Evolutionary conservation across 2,329 filamentous ascomycete genomes (phyloP), one percentile per base, ranked within the genome.

Genomic region (Celoporthe dispersa): DNA sequence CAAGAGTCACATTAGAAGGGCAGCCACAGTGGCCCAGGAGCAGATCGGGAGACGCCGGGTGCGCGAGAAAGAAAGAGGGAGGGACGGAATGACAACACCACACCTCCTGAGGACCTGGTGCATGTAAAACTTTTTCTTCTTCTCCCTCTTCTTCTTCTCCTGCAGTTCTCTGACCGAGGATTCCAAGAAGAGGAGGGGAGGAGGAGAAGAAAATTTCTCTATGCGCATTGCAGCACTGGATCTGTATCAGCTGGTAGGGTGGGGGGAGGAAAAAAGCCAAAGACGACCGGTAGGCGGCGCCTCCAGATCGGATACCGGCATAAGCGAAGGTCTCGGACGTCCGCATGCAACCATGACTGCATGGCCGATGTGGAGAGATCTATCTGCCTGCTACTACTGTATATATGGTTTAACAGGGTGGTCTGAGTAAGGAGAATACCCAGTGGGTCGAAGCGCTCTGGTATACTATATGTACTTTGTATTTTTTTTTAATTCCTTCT

Each of bases 281-380:
- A 64, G 11, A 1, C 16, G 55, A 59, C 57, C n/a, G 31, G 57
- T 33, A 37, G 31, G 33, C 57, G 57, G 31, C 57, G 57, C 25
- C 22, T 60, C 31, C 57, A 60, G 57, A 60, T 33, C 57, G 57
- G 57, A 60, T 22, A 60, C 16, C 57, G 22, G 57, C 57, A 60
- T 60, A 60, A 60, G 57, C 33, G 33, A 60, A 60, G 57, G 57
- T 60, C 57, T 60, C 57, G 57, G 57, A 33, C 7, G 22, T 37
- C 57, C 31, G 28, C 57, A 60, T 60, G 57, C 57, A 60, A 22
- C 44, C 33, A 4, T n/a, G 57, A 33, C 31, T 33, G 57, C 57
- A 22, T 35, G 19, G 8, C 31, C 7, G 19, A n/a, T 60, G 57
- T 60, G 57, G 57, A 33, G 57, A 60, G 28, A 57, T 57, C 4